Evolutionary conservation across 176 grass and related monocot genomes (phyloP).

Genomic region (Coix lacrymajobi): DNA sequence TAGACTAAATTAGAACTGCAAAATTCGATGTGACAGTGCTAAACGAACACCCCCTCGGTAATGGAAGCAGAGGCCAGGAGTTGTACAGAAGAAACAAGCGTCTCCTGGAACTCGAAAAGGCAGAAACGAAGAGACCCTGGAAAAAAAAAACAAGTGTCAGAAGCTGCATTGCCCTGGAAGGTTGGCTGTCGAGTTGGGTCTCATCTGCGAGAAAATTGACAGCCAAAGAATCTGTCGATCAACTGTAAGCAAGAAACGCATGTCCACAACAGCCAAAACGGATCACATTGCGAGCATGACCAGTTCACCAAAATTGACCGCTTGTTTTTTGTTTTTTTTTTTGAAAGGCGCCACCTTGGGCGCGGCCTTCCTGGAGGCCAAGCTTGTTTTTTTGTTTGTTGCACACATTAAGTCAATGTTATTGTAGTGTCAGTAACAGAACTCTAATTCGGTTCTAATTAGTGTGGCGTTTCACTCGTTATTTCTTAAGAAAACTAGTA

Average conservation of each 20-base stretch:
- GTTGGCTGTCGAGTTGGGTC: not conserved
- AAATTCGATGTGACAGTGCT: too few species aligned
- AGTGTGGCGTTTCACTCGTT: too few species aligned
- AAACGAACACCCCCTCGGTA: too few species aligned
- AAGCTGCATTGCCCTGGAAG: not conserved
- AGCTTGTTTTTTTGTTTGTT: too few species aligned
- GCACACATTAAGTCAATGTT: not conserved
- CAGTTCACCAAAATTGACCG: not conserved
- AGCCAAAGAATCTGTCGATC: not conserved
- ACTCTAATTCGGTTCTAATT: too few species aligned
- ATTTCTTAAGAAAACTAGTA: not conserved
- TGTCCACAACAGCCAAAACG: constrained; percentile 10
- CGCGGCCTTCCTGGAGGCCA: too few species aligned
- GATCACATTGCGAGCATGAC: not conserved
- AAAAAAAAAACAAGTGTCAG: not conserved
- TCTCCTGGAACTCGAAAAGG: not conserved
- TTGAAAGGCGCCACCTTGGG: too few species aligned
- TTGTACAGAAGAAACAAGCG: not conserved
- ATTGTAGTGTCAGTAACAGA: not conserved
- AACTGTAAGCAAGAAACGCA: not conserved
- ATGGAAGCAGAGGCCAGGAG: not conserved
- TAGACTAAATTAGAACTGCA: too few species aligned
- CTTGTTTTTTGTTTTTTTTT: not conserved
- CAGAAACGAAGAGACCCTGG: not conserved
- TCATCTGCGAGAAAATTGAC: not conserved